A percentile compares a stretch with the other conserved stretches of the same genome.
phyloP scores from a whole-genome alignment of 257 asterid genomes.

The Catharanthus roseus region DNA sequence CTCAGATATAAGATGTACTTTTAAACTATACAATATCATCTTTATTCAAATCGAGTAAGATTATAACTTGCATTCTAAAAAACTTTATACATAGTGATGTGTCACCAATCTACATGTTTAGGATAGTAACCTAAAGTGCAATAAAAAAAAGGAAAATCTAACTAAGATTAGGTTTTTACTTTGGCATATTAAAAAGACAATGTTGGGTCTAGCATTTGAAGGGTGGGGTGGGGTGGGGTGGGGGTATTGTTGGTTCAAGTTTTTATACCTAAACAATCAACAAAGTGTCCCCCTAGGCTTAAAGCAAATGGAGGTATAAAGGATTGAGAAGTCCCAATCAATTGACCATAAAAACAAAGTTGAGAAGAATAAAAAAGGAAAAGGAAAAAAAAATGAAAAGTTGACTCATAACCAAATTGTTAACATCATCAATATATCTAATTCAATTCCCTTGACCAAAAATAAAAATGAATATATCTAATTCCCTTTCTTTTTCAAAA shows the following conservation, averaged over 20 bases:
- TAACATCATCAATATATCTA: background rate
- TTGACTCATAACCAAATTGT: background rate
- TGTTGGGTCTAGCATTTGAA: background rate
- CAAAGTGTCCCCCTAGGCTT: background rate
- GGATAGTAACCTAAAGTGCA: no score
- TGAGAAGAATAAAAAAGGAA: background rate
- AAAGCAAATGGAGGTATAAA: background rate
- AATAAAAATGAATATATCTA: no score
- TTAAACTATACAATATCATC: no score
- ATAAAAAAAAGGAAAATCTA: no score
- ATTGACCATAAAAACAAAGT: conserved; percentile 6
- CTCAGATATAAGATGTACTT: no score
- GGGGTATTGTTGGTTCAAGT: no score
- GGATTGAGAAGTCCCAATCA: background rate
- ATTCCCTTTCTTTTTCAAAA: conserved; percentile 1
- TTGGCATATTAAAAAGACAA: background rate
- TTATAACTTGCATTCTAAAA: no score
- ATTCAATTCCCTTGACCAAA: no score
- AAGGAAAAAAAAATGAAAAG: background rate
- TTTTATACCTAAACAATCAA: background rate
- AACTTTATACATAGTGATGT: no score
- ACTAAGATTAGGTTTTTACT: background rate
- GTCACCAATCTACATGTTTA: no score
- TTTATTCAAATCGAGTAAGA: no score
- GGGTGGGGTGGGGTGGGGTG: no score